Conservation (phyloP, 345 rosid genomes). For the Jatropha curcas region DNA sequence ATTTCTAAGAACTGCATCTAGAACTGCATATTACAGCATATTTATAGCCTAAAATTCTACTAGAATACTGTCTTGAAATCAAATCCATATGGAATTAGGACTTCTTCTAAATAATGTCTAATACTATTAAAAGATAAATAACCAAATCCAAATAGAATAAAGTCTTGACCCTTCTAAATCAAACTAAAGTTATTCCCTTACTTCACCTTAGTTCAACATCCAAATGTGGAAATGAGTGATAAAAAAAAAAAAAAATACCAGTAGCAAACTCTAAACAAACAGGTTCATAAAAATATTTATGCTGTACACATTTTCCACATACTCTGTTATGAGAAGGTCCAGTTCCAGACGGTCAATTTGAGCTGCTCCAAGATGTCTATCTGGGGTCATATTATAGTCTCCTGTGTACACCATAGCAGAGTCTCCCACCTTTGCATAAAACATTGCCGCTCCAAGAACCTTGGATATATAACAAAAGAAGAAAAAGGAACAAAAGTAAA, state of each 20-base stretch:
- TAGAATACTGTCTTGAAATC: too few relatives aligned
- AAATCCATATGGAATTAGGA: too few relatives aligned
- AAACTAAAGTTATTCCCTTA: too few relatives aligned
- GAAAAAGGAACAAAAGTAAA: background rate
- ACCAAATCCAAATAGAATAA: too few relatives aligned
- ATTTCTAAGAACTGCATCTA: too few relatives aligned
- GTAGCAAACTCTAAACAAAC: background rate
- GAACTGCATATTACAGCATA: too few relatives aligned
- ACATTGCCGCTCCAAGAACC: constrained; percentile 99
- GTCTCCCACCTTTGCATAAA: constrained; percentile 92
- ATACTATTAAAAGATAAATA: too few relatives aligned
- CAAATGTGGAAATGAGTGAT: background rate
- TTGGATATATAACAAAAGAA: constrained; percentile 27
- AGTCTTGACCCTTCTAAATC: too few relatives aligned
- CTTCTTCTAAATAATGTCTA: too few relatives aligned
- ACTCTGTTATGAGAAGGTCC: constrained; percentile 97
- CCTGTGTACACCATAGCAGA: constrained; percentile 89
- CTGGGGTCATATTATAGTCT: constrained; percentile 97
- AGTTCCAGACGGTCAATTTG: constrained; percentile 76
- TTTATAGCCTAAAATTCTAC: too few relatives aligned
- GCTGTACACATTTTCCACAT: constrained; percentile 23
- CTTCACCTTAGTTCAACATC: background rate
- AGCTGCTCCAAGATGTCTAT: constrained; percentile 99
- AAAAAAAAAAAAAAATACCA: background rate
- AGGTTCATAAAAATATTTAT: background rate